Conservation (phyloP, 163 green algal genomes). For the Prototheca wickerhamii region DNA sequence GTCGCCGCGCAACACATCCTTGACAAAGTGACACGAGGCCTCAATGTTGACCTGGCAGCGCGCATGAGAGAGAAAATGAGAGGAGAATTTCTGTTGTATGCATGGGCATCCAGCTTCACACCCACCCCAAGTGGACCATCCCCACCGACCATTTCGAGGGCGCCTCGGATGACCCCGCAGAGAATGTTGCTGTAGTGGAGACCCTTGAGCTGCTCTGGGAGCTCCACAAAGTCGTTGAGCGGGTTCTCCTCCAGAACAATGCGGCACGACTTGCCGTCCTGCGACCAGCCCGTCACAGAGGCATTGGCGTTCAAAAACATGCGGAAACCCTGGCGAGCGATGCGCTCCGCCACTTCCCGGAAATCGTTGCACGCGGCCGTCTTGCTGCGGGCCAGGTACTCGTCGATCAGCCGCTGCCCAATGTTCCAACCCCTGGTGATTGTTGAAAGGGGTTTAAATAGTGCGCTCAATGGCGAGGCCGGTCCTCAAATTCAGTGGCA, state of each 20-base stretch:
- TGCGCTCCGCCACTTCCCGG: conserved; percentile 68
- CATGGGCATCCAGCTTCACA: neutral
- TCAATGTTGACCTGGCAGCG: conserved; percentile 75
- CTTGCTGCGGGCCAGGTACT: conserved; percentile 87
- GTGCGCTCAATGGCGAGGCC: no score
- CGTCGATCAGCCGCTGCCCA: conserved; percentile 86
- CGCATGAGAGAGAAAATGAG: neutral
- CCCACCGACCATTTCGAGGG: conserved; percentile 72
- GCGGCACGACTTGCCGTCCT: conserved; percentile 75
- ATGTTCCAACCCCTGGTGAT: conserved; percentile 88
- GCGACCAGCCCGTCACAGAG: conserved; percentile 69
- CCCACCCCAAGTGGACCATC: neutral
- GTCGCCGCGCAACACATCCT: conserved; percentile 76
- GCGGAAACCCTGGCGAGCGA: conserved; percentile 53
- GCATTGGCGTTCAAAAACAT: conserved; percentile 88
- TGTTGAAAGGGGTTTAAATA: neutral
- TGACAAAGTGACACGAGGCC: conserved; percentile 66
- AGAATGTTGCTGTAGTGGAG: conserved; percentile 90
- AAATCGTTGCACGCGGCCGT: conserved; percentile 73
- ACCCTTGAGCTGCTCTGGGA: conserved; percentile 59
- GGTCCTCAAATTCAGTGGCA: no score
- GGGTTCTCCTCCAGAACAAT: conserved; percentile 85
- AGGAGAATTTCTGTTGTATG: neutral
- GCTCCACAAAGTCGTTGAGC: conserved; percentile 94
- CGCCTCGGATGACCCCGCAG: conserved; percentile 82